Percentiles rank a stretch among this genome's conserved stretches.
Conservation (phyloP, 2,329 filamentous ascomycete species). For the Furcasterigmium sp. region DNA sequence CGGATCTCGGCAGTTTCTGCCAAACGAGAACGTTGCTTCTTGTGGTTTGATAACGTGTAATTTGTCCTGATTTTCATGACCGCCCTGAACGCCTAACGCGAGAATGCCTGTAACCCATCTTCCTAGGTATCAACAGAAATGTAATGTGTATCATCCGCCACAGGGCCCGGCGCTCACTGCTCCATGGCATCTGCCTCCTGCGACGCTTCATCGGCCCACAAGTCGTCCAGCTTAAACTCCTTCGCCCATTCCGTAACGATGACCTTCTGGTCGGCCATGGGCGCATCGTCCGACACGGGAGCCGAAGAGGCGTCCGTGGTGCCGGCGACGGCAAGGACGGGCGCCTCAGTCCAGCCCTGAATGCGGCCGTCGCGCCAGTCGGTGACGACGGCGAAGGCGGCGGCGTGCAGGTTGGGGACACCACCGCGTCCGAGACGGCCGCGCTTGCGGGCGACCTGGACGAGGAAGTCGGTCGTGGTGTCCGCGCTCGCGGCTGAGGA, state of each 20-base stretch:
- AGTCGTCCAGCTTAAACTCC: constrained; percentile 89
- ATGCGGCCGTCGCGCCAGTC: constrained; percentile 96
- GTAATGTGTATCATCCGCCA: no score
- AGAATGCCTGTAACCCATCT: no score
- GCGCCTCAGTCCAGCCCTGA: constrained; percentile 83
- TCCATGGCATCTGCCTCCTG: constrained; percentile 43
- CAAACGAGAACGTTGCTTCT: no score
- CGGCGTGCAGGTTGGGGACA: constrained; percentile 80
- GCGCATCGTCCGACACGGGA: constrained; percentile 31
- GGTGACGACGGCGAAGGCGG: constrained; percentile 89
- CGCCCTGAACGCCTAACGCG: no score
- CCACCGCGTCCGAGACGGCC: constrained; percentile 85
- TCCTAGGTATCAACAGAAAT: no score
- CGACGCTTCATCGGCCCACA: constrained; percentile 69
- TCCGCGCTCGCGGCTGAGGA: constrained; percentile 63
- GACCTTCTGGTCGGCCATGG: constrained; percentile 66
- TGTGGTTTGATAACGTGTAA: no score
- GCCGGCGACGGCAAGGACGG: constrained; percentile 54
- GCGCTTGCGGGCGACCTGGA: constrained; percentile 91
- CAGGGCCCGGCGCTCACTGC: constrained; percentile 27
- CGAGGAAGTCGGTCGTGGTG: constrained; percentile 84
- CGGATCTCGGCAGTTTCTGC: no score
- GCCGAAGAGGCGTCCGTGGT: constrained; percentile 16
- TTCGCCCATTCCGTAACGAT: constrained; percentile 90
- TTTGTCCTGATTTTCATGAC: no score